Base-by-base conservation (phyloP, 106 monocot species). In the Chionographis japonica region DNA sequence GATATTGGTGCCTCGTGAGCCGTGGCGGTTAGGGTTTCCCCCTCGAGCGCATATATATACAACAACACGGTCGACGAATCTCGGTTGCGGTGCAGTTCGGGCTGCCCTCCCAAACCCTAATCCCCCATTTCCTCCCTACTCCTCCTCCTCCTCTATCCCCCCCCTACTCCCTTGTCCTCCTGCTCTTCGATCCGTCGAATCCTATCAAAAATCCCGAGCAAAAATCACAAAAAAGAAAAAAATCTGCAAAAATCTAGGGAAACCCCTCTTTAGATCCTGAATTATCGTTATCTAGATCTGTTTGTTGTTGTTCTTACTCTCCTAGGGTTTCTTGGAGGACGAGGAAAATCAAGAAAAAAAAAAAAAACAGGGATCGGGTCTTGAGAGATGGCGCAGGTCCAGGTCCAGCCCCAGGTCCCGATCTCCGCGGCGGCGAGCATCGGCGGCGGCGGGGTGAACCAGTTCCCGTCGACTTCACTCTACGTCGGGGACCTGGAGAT, bases 401-500 rank as follows among this genome's bases (percentile, higher is more conserved):
- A 46, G 46, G 46, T 46, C 8, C 56, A 56, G 56, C 12, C 14
- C 6, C 46, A 46, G 46, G 46, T 46, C 8, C 46, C 46, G 46
- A 10, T 46, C 8, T 46, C 46, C 9, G 6, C 14, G 37, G 66
- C 6, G 41, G 54, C 4, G 11, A 43, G 12, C n/a, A 38, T 2
- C 15, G 38, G 38, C 3, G 27, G 51, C 46, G 46, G 62, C 40
- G 12, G 62, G 3, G 51, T 1, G 37, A 55, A 20, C 19, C 69
- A 69, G 60, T 61, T 61, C 37, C 52, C 35, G 12, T 14, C 51
- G 51, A 61, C 61, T 15, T 50, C 71, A 37, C 40, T 71, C 19
- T 71, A 71, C 38, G 71, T 71, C 6, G 71, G 71, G 59, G 71
- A 71, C 36, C 37, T 71, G 61, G 71, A 71, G 18, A 12, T 38